Base-by-base conservation (phyloP, 768 basidiomycete genomes). In the Tulasnella sp. region DNA sequence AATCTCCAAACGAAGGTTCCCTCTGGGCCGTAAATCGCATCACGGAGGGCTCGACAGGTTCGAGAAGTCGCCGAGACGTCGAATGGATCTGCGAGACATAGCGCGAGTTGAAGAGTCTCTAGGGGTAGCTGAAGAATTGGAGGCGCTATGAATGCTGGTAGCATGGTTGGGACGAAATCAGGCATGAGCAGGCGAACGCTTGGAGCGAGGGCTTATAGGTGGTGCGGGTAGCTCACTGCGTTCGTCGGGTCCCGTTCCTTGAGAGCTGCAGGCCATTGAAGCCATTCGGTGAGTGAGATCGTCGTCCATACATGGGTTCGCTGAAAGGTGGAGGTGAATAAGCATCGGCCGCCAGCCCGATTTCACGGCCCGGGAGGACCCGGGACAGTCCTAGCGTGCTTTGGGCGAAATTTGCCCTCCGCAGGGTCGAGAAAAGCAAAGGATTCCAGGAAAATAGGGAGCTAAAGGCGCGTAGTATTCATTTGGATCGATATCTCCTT, bases 1-100 rank as follows among this genome's bases (percentile, higher is more conserved):
- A 87, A 84, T 73, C 89, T 88, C 91, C 91, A 93, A 52, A 93
- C 85, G 80, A 88, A 87, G 68, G 87, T 86, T 82, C 91, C 89
- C 37, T 83, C 77, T 38, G 84, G 77, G 29, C 83, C 81, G 79
- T 89, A 87, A 64, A 91, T 85, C 67, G 91, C 82, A 52, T 80
- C 79, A 79, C 83, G 83, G 19, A 89, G 86, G 9, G 82, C 79
- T 29, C 84, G 84, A 80, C 88, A 91, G 67, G 89, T 88, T 80
- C 84, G 84, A 17, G 90, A 84, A 80, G 91, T 90, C 36, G 85
- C 80, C n/a, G 88, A 84, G 67, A 92, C 86, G 75, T 91, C 89
- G 78, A 82, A 82, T 54, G 89, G 88, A 78, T 86, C 85, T 79
- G 88, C 89, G 79, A 86, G 85, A 11, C 84, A 81, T 22, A 93